Evolutionary conservation across 2,329 filamentous ascomycete genomes (phyloP), one percentile per base, ranked within the genome.

Genomic region (Fusarium sororula): DNA sequence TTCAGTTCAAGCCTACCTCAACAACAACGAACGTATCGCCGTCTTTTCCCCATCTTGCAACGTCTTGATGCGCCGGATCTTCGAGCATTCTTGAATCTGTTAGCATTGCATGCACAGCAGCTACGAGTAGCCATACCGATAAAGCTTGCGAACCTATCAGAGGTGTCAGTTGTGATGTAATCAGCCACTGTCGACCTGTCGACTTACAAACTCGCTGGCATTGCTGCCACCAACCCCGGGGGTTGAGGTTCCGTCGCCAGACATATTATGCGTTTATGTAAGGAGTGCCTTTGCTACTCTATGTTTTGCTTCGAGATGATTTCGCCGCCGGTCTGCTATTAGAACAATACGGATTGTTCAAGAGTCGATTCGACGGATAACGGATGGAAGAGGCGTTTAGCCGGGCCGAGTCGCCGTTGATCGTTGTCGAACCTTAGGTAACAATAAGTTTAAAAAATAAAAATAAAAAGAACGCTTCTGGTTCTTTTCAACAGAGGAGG

Each of bases 11-110:
- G 51, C 87, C 63, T 88, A 98, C 96, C 90, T 99, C 96, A 61
- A 98, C 87, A 57, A 99, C 97, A 66, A 99, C 96, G 81, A 99
- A 99, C 77, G 95, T 98, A 80, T 98, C 94, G 61, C 95, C 95
- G 74, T 95, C 92, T 76, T 97, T 94, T 68, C 95, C 95, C 96
- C 96, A 99, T 84, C 96, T 90, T 55, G 98, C 96, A 70, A 98
- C 95, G 70, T 93, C 92, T 78, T 95, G 91, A 82, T 99, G 97
- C 60, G 94, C 92, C 41, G 95, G 95, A 80, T 97, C 97, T 84
- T 98, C 96, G 79, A 99, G 87, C 96, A 99, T 99, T 64, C 81
- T 80, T 59, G 39, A 54, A 51, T 35, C 56, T 55, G 74, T 79
- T 63, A 75, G 71, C 57, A 47, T 44, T 50, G 14, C n/a, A 35